phyloP scores from a whole-genome alignment of 768 basidiomycete species.

The Pholiota conissans region DNA sequence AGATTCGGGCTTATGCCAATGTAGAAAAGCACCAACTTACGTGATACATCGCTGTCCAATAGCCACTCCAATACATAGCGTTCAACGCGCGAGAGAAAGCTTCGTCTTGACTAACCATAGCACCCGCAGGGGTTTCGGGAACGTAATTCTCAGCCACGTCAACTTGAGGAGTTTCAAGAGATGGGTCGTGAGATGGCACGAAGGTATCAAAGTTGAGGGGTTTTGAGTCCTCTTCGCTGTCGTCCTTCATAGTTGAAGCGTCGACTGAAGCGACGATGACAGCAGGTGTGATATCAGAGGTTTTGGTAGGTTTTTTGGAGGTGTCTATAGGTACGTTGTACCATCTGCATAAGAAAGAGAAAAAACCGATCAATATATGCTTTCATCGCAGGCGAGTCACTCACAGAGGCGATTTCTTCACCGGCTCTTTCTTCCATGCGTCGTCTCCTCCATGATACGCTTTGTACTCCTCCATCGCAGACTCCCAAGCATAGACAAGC shows the following conservation, averaged over 20 bases:
- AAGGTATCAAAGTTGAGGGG: conserved; percentile 73
- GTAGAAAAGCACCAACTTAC: conserved; percentile 36
- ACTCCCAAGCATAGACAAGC: conserved; percentile 81
- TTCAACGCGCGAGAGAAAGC: conserved; percentile 73
- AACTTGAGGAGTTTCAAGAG: conserved; percentile 38
- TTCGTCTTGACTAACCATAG: conserved; percentile 63
- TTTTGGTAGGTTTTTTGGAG: conserved; percentile 21
- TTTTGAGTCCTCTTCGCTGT: conserved; percentile 48
- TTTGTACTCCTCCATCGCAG: conserved; percentile 81
- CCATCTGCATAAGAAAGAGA: conserved; percentile 55
- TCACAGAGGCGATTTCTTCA: conserved; percentile 74
- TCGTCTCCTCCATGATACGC: conserved; percentile 68
- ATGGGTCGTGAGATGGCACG: conserved; percentile 68
- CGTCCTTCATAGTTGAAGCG: not conserved
- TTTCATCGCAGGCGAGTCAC: conserved; percentile 23
- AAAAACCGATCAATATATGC: not conserved
- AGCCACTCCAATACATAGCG: conserved; percentile 87
- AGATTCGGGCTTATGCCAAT: not conserved
- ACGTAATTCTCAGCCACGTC: conserved; percentile 19
- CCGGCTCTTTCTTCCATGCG: conserved; percentile 69
- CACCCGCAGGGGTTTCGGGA: conserved; percentile 31
- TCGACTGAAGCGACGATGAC: not conserved
- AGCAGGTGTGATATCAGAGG: not conserved
- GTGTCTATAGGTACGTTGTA: conserved; percentile 62
- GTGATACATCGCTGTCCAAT: conserved; percentile 87